Evolutionary conservation across 2,329 filamentous ascomycete species (phyloP).

Genomic region (Lachnellula suecica): DNA sequence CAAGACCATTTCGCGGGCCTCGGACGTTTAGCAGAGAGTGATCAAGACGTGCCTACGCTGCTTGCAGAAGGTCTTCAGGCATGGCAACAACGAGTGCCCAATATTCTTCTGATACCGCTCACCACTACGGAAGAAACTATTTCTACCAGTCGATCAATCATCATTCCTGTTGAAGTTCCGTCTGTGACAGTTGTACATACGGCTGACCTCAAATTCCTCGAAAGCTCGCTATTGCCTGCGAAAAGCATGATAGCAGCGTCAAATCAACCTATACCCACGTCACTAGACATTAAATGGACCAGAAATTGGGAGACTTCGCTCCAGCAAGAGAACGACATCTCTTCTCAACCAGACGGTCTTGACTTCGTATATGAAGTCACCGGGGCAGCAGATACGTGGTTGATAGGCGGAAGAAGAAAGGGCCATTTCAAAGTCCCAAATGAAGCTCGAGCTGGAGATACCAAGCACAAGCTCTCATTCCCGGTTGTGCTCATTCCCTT

Average conservation of each 20-base stretch:
- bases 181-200: constrained; percentile 81
- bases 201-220: constrained; percentile 60
- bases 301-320: constrained; percentile 56
- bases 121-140: constrained; percentile 24
- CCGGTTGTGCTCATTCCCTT: constrained; percentile 78
- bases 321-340: constrained; percentile 21
- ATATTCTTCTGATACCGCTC: constrained; percentile 24
- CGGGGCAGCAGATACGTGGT: constrained; percentile 73
- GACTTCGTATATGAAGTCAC: constrained; percentile 84
- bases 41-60: constrained; percentile 26
- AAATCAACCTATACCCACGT: constrained; percentile 65
- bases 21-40: constrained; percentile 32
- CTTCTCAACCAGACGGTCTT: constrained; percentile 41
- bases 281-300: constrained; percentile 62
- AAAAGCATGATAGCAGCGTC: constrained; percentile 46
- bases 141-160: constrained; percentile 61
- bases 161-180: constrained; percentile 88
- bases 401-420: constrained; percentile 78
- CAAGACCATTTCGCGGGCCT: constrained; percentile 49
- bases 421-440: constrained; percentile 69
- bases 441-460: constrained; percentile 42
- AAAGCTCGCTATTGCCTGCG: constrained; percentile 34
- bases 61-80: constrained; percentile 24
- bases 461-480: constrained; percentile 47
- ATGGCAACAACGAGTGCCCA: constrained; percentile 26